A percentile compares a stretch with the other conserved stretches of the same genome.
phyloP scores from a whole-genome alignment of 768 basidiomycete genomes.

The Suillus clintonianus region DNA sequence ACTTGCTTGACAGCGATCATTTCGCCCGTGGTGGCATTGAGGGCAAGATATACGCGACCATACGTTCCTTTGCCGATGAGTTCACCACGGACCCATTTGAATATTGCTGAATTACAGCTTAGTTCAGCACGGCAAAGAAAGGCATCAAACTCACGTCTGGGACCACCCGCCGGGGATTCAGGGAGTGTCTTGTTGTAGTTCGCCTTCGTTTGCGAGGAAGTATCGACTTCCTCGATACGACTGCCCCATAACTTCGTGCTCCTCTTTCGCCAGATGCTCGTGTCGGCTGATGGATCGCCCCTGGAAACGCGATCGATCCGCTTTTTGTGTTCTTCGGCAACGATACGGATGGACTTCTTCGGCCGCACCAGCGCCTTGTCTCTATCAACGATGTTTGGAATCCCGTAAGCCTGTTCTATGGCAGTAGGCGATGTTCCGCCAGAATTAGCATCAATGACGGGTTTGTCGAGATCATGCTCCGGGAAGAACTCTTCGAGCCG shows the following conservation, averaged over 20 bases:
- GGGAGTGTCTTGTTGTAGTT: conserved; percentile 44
- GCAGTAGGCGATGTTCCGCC: conserved; percentile 79
- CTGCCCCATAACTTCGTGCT: conserved; percentile 97
- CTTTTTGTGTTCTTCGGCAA: conserved; percentile 86
- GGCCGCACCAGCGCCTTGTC: conserved; percentile 51
- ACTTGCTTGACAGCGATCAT: conserved; percentile 99
- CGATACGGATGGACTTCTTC: conserved; percentile 91
- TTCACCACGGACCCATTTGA: conserved; percentile 98
- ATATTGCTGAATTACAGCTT: conserved; percentile 59
- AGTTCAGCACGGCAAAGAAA: conserved; percentile 16
- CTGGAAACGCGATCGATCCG: conserved; percentile 71
- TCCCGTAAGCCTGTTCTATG: conserved; percentile 49
- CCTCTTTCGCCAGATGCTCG: conserved; percentile 68
- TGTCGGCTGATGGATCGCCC: conserved; percentile 50
- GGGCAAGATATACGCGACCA: conserved; percentile 92
- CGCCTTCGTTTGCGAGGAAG: conserved; percentile 63
- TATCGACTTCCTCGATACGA: conserved; percentile 86
- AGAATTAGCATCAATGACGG: conserved; percentile 85
- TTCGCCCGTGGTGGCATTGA: conserved; percentile 95
- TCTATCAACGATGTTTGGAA: conserved; percentile 31
- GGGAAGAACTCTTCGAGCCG: conserved; percentile 95
- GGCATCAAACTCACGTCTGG: conserved; percentile 58
- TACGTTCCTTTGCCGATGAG: conserved; percentile 97
- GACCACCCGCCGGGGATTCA: conserved; percentile 63
- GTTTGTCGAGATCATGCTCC: conserved; percentile 92